Evolutionary conservation across 2,329 filamentous ascomycete genomes (phyloP), one percentile per base, ranked within the genome.

Genomic region (Thielaviopsis cerberus): DNA sequence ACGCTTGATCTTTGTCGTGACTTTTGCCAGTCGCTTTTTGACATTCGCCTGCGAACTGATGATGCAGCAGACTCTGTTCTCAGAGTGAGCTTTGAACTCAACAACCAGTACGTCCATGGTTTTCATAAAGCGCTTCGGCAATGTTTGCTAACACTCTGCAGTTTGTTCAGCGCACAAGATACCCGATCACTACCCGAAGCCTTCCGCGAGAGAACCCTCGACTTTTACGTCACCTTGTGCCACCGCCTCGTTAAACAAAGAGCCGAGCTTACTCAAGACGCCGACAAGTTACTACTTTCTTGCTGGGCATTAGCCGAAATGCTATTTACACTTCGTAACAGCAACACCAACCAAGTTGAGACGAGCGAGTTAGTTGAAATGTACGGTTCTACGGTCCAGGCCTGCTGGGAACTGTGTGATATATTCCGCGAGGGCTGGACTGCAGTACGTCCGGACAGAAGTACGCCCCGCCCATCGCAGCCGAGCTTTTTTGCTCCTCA

Each of bases 211-310:
- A 77, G 90, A 60, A 96, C 91, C 0, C 70, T 97, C 59, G 91
- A 96, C 65, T 96, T 96, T 65, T 96, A 96, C 66, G 85, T 95
- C 63, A 94, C 91, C 0, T 70, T 97, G 2, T 96, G 91, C 66
- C 91, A 96, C 69, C 82, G 91, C 45, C 72, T 96, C n/a, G 96
- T 96, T 89, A 96, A 94, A 69, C 88, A 95, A 69, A 80, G 87
- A 59, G 85, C 80, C 57, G 84, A 87, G 26, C 70, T 90, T 1
- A 83, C 82, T 0, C 83, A 86, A 62, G 88, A 95, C 65, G 91
- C 88, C 0, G 89, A 95, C 67, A 83, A 86, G 6, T 75, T 96
- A 3, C 76, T 96, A 3, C 79, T 84, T 58, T 87, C 89, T 23
- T 95, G 90, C 67, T 96, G 91, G 91, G 80, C 83, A 2, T 72